These are phyloP conservation scores for Actinomucor elegans DNA, from an alignment of 371 early-diverging fungal species.

Conservation along the genomic window DNA sequence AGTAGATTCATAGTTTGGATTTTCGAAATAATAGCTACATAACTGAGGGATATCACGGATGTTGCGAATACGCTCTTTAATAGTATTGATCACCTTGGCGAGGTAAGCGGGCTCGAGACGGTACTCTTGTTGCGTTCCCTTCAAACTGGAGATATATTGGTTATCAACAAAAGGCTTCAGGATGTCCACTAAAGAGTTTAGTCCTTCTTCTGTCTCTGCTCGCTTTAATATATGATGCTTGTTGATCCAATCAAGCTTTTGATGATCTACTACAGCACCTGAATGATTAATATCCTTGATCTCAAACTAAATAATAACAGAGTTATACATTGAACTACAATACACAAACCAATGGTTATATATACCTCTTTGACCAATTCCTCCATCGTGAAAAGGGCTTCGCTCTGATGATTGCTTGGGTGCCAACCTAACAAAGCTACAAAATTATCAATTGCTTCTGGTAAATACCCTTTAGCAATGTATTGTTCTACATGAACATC, in stretches of 20 bases:
- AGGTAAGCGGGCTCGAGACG: constrained; percentile 43
- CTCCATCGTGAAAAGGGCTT: constrained; percentile 48
- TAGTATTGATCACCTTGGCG: constrained; percentile 39
- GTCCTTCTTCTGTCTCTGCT: constrained; percentile 50
- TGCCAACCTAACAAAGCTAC: constrained; percentile 89
- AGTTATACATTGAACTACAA: no score
- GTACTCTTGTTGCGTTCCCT: constrained; percentile 16
- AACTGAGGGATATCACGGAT: constrained; percentile 56
- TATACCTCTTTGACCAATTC: constrained; percentile 68
- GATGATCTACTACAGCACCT: constrained; percentile 74
- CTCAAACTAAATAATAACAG: constrained; percentile 59
- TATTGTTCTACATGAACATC: constrained; percentile 79
- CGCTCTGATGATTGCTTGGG: constrained; percentile 43
- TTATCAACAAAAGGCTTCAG: constrained; percentile 31
- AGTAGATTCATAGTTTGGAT: constrained; percentile 50
- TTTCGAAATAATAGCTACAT: constrained; percentile 59
- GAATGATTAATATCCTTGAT: constrained; percentile 71
- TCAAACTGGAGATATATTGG: constrained; percentile 16
- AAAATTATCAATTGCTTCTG: constrained; percentile 87
- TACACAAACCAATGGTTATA: background rate
- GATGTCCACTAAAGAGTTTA: constrained; percentile 34
- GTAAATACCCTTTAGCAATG: constrained; percentile 79
- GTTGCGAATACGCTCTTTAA: constrained; percentile 64
- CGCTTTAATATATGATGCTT: constrained; percentile 69
- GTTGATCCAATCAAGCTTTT: constrained; percentile 85